Conservation (phyloP, 2,329 filamentous ascomycete genomes). For the Keithomyces neogunnii region DNA sequence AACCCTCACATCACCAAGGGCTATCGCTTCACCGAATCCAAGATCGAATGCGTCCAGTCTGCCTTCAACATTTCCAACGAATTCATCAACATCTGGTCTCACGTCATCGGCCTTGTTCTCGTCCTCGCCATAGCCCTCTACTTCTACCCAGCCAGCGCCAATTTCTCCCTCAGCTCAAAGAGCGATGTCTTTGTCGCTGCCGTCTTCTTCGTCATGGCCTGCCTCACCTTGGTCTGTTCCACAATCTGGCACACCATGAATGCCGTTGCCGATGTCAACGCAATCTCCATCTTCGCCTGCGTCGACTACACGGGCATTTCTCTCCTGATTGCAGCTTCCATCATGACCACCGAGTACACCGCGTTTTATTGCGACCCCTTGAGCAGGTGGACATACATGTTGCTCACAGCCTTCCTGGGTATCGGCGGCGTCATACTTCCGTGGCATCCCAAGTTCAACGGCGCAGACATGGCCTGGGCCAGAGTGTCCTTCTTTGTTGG, state of each 20-base stretch:
- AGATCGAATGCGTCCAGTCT: conserved; percentile 78
- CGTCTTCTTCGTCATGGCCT: conserved; percentile 92
- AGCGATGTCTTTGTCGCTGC: conserved; percentile 85
- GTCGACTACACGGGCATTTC: conserved; percentile 98
- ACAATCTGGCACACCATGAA: conserved; percentile 99
- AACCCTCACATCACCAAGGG: conserved; percentile 89
- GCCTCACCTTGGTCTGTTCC: conserved; percentile 89
- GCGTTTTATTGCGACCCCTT: conserved; percentile 96
- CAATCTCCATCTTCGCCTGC: conserved; percentile 92
- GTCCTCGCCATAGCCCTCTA: conserved; percentile 88
- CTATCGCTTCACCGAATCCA: conserved; percentile 90
- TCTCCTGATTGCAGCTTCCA: conserved; percentile 85
- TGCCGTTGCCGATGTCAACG: conserved; percentile 79
- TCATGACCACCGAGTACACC: conserved; percentile 97
- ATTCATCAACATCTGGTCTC: conserved; percentile 96
- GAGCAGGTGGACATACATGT: conserved; percentile 80
- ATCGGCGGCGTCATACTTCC: conserved; percentile 83
- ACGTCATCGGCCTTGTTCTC: conserved; percentile 79
- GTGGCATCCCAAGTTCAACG: conserved; percentile 95
- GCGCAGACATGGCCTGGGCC: conserved; percentile 83
- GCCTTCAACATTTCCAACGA: conserved; percentile 85
- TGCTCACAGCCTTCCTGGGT: conserved; percentile 70
- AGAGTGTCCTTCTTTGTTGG: conserved; percentile 88
- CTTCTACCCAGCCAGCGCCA: conserved; percentile 82
- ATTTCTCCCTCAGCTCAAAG: conserved; percentile 80